phyloP scores from a whole-genome alignment of 306 rosid species.

The Acacia crassicarpa region DNA sequence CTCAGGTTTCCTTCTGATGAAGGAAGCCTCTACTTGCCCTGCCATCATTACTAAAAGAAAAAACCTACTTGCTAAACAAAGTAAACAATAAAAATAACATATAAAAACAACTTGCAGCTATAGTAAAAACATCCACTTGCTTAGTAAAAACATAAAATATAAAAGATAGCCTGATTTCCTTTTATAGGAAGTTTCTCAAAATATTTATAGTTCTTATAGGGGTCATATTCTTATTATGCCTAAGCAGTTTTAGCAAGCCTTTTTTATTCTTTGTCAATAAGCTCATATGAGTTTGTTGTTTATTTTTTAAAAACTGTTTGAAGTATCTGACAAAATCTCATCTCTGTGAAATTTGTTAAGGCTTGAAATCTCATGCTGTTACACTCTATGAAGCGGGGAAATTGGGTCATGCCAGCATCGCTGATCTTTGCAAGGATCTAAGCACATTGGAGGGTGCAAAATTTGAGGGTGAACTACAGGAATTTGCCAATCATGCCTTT shows the following conservation, averaged over 20 bases:
- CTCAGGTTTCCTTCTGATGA: too few relatives aligned
- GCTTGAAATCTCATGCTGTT: conserved; percentile 97
- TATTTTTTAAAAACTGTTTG: background rate
- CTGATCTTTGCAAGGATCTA: conserved; percentile 95
- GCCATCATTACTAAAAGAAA: too few relatives aligned
- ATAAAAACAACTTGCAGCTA: too few relatives aligned
- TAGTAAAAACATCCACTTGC: too few relatives aligned
- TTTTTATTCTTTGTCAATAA: background rate
- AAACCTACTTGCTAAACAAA: too few relatives aligned
- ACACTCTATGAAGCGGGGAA: conserved; percentile 96
- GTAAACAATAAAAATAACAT: too few relatives aligned
- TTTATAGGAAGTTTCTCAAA: too few relatives aligned
- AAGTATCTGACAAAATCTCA: conserved; percentile 9
- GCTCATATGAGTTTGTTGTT: background rate
- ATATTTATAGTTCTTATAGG: too few relatives aligned
- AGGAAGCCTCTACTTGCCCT: too few relatives aligned
- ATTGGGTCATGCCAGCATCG: conserved; percentile 85
- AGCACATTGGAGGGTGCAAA: conserved; percentile 79
- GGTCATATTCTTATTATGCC: conserved; percentile 1
- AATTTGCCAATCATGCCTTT: conserved; percentile 94
- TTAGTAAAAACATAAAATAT: too few relatives aligned
- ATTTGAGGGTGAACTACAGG: conserved; percentile 95
- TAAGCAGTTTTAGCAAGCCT: background rate
- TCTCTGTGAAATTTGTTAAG: conserved; percentile 47
- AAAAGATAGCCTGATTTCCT: too few relatives aligned